Conservation (phyloP, 2,329 filamentous ascomycete species). For the Colletotrichum cereale region DNA sequence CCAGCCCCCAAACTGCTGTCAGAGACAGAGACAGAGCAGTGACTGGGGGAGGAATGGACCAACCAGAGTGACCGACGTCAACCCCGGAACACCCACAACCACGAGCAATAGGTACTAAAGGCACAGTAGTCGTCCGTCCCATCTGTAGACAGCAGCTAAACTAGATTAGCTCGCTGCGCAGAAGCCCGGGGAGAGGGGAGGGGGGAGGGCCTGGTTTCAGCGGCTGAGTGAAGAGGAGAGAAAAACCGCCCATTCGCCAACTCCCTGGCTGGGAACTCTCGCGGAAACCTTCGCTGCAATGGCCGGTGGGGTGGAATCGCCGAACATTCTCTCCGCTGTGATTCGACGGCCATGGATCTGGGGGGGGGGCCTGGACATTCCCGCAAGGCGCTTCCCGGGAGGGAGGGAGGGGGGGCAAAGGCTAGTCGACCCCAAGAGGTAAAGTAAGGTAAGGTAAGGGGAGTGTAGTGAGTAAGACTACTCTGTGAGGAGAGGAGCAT, state of each 20-base stretch:
- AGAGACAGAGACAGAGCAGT: not conserved
- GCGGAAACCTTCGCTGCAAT: slow-evolving; percentile 35
- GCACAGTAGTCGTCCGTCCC: slow-evolving; percentile 17
- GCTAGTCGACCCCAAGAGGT: slow-evolving; percentile 5
- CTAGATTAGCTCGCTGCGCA: not conserved
- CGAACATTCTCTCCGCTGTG: slow-evolving; percentile 22
- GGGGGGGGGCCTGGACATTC: not conserved
- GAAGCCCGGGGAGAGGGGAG: not conserved
- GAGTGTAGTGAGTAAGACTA: too few species aligned
- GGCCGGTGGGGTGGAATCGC: slow-evolving; percentile 27
- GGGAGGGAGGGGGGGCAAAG: not conserved
- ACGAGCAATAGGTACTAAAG: too few species aligned
- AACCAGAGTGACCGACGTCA: not conserved
- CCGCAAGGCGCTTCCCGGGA: slow-evolving; percentile 6
- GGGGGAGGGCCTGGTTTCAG: slow-evolving; percentile 10
- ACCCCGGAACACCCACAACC: slow-evolving; percentile 28
- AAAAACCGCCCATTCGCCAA: slow-evolving; percentile 20
- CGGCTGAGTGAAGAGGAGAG: slow-evolving; percentile 21
- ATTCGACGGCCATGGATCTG: slow-evolving; percentile 26
- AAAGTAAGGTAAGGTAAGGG: too few species aligned
- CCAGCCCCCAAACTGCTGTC: not conserved
- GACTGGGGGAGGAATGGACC: slow-evolving; percentile 1
- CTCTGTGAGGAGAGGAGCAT: too few species aligned
- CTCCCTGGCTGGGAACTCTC: slow-evolving; percentile 23
- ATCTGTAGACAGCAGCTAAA: not conserved